Base-by-base conservation (phyloP, 2,329 filamentous ascomycete species). In the Colletotrichum cuscutae region DNA sequence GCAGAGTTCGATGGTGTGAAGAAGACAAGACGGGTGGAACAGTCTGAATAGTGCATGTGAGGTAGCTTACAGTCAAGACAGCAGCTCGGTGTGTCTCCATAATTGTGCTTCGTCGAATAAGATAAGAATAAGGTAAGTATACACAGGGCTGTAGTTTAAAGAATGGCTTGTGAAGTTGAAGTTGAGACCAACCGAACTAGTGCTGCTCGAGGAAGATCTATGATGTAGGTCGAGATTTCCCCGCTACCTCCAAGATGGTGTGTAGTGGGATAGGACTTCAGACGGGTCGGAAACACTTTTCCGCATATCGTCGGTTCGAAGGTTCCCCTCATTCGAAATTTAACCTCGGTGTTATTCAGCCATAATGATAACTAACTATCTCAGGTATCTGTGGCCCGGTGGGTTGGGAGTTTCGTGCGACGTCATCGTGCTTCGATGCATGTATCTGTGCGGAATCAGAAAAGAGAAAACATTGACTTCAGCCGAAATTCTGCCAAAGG, bases 81-180 rank as follows among this genome's bases (percentile, higher is more conserved):
- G 60, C 60, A 22, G n/a, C 60, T 30, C 32, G 49, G 28, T 63
- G 60, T 24, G 60, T 63, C 26, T 63, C 28, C 60, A 63, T 63
- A 15, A 24, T 35, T 3, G n/a, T 4, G 6, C 19, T 22, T 49
- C 37, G 37, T 42, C 37, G 37, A 42, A 5, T 24, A 2, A n/a
- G 26, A 30, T 28, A 13, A 3, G 5, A 9, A 30, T 30, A 22
- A 5, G n/a, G 2, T 6, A 35, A 49, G 5, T 1, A 26, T 52
- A 2, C 28, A 53, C 2, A 52, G 1, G 6, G 28, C 4, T 32
- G 13, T 12, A 24, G 6, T 4, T 49, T 11, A 49, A n/a, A 49
- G 19, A n/a, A n/a, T 49, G 42, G 19, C 19, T 19, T 49, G 15
- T 49, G 11, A 22, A 49, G 42, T 49, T 49, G 42, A 22, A 49